Conservation (phyloP, 371 early-diverging fungal genomes). For the Circinella umbellata region DNA sequence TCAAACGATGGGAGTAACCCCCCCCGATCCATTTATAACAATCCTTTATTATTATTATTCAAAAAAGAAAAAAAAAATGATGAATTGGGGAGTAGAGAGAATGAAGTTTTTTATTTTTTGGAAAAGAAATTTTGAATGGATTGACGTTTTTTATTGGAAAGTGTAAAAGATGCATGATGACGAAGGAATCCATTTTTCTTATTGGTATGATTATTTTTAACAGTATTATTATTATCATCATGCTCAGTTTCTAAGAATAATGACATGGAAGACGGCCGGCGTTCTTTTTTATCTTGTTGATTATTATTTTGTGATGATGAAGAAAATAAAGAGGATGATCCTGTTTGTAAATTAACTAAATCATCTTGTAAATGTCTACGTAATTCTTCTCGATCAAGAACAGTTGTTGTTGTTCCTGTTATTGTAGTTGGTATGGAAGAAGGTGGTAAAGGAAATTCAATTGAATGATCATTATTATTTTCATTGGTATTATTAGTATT, state of each 20-base stretch:
- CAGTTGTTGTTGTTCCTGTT: no score
- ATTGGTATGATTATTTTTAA: not conserved
- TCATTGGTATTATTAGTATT: not conserved
- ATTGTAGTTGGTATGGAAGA: not conserved
- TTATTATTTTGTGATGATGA: not conserved
- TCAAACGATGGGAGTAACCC: conserved; percentile 11
- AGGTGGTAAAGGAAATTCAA: not conserved
- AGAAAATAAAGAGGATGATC: not conserved
- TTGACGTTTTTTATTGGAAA: not conserved
- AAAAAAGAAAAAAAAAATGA: not conserved
- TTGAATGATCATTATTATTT: no score
- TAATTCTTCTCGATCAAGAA: not conserved
- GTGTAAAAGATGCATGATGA: conserved; percentile 1
- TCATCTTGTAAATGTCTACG: conserved; percentile 2
- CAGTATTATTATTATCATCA: not conserved
- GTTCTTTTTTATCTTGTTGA: not conserved
- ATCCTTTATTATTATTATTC: no score
- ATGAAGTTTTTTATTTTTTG: not conserved
- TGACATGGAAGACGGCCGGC: not conserved
- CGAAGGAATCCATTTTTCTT: not conserved
- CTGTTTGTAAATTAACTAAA: not conserved
- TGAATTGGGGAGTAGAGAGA: not conserved
- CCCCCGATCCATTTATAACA: no score
- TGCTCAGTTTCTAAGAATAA: not conserved
- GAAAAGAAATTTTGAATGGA: conserved; percentile 5